Evolutionary conservation across 106 monocot genomes (phyloP).

Genomic region (Dactylorhiza incarnata): DNA sequence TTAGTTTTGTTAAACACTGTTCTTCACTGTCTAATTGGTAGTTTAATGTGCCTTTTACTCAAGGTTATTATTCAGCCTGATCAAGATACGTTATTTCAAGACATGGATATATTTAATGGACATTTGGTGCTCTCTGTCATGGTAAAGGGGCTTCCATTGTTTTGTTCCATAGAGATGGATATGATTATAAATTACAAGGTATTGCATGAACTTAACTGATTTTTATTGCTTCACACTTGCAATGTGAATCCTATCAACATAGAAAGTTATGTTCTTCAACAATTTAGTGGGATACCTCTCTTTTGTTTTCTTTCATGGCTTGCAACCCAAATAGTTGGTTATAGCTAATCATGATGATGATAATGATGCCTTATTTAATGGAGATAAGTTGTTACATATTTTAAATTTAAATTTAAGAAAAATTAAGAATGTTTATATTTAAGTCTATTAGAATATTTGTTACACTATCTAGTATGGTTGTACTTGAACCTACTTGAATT

Average conservation of each 20-base stretch:
- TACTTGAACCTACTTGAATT: no score
- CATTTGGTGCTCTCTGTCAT: constrained; percentile 75
- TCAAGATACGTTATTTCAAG: constrained; percentile 38
- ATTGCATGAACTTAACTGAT: neutral
- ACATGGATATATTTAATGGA: constrained; percentile 87
- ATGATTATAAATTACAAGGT: constrained; percentile 43
- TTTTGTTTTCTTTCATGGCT: neutral
- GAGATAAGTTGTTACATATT: neutral
- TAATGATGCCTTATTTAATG: neutral
- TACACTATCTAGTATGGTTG: neutral
- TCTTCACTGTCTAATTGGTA: constrained; percentile 1
- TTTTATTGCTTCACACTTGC: neutral
- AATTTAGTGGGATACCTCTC: neutral
- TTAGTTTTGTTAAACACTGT: neutral
- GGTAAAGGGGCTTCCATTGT: constrained; percentile 41
- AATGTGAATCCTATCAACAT: neutral
- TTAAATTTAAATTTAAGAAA: neutral
- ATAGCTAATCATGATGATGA: neutral
- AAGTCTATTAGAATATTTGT: neutral
- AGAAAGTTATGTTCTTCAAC: neutral
- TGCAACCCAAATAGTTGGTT: neutral
- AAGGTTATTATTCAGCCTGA: constrained; percentile 71
- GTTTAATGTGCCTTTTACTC: neutral
- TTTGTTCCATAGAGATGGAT: constrained; percentile 85
- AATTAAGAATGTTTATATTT: neutral